Evolutionary conservation across 768 basidiomycete genomes (phyloP).

Genomic region (Omphalotus guepiniiformis): DNA sequence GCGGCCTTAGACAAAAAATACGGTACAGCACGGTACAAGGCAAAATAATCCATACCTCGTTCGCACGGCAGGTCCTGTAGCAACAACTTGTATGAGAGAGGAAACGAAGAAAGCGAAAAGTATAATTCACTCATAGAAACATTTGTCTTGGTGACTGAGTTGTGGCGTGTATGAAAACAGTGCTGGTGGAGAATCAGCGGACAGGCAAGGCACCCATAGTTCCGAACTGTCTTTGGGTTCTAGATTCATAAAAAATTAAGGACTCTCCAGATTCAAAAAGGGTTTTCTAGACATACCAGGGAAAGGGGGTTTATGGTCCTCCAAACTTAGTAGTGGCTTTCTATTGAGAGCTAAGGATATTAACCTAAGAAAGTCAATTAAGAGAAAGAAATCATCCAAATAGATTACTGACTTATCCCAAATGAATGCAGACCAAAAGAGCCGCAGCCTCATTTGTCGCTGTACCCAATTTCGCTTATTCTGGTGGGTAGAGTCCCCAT

Average conservation of each 20-base stretch:
- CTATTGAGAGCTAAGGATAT: conserved; percentile 10
- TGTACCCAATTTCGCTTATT: not conserved
- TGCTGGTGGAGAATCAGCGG: conserved; percentile 4
- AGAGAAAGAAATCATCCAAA: not conserved
- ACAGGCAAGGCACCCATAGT: conserved; percentile 3
- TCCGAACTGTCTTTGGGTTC: conserved; percentile 1
- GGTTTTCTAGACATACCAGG: not conserved
- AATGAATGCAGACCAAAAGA: conserved; percentile 10
- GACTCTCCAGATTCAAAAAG: not conserved
- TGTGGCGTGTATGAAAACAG: conserved; percentile 9
- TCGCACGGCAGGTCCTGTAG: conserved; percentile 1
- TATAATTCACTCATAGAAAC: conserved; percentile 7
- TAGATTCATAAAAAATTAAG: not conserved
- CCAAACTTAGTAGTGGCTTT: not conserved
- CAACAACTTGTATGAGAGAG: not conserved
- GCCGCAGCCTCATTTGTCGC: conserved; percentile 3
- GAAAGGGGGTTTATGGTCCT: conserved; percentile 3
- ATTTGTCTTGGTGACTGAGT: conserved; percentile 5
- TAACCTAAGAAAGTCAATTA: not conserved
- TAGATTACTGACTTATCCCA: conserved; percentile 9
- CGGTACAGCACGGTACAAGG: not conserved
- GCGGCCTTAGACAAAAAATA: not conserved
- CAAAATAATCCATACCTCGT: not conserved
- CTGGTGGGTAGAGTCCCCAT: conserved; percentile 1
- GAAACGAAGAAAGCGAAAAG: not conserved